Percentiles rank a stretch among this genome's conserved stretches.
Evolutionary conservation across 148 eudicot genomes (phyloP).

Genomic region (Cornus suecica): DNA sequence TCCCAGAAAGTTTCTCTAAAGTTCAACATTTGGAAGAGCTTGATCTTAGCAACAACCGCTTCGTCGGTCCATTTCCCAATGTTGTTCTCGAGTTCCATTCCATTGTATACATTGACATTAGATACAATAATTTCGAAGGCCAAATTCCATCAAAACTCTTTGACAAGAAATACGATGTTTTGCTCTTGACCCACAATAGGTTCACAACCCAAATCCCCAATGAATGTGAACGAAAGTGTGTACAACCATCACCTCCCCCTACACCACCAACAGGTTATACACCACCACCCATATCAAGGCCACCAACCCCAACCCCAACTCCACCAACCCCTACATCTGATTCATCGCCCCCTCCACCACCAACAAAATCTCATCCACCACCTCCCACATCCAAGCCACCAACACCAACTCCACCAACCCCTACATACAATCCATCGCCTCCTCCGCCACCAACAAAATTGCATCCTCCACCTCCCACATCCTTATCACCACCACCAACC

Average conservation of each 20-base stretch:
- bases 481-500: no score
- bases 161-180: constrained; percentile 48
- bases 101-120: constrained; percentile 49
- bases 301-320: not conserved
- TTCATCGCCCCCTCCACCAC: not conserved
- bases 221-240: no score
- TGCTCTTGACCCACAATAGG: constrained; percentile 63
- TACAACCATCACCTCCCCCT: not conserved
- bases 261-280: no score
- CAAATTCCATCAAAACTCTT: constrained; percentile 54
- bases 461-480: no score
- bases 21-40: constrained; percentile 44
- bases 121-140: constrained; percentile 80
- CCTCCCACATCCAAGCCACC: no score
- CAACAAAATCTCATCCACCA: not conserved
- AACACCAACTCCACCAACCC: not conserved
- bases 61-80: constrained; percentile 67
- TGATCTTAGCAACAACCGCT: constrained; percentile 79
- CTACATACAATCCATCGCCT: no score
- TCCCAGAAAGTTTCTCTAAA: constrained; percentile 48
- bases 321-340: not conserved
- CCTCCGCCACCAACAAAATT: no score
- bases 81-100: constrained; percentile 41
- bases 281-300: not conserved
- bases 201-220: constrained; percentile 57